Evolutionary conservation across 805 yeast genomes (phyloP).

Genomic region (Starmera dryadoides): DNA sequence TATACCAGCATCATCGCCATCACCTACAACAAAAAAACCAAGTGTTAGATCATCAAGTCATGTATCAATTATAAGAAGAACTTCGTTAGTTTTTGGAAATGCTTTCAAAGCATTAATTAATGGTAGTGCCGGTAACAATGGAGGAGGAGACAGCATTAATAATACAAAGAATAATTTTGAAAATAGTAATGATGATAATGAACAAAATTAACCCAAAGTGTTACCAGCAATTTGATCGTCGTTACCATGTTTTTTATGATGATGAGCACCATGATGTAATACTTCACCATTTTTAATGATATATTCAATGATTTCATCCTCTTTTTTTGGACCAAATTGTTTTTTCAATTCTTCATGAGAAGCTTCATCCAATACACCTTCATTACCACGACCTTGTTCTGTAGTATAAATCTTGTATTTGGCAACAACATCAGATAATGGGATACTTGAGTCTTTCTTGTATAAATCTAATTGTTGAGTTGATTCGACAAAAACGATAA

Average conservation of each 20-base stretch:
- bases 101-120: slow-evolving; percentile 13
- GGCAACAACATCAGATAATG: slow-evolving; percentile 56
- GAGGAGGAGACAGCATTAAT: neutral
- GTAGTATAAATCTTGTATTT: slow-evolving; percentile 59
- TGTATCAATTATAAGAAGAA: slow-evolving; percentile 14
- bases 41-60: neutral
- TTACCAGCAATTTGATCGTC: slow-evolving; percentile 40
- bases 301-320: slow-evolving; percentile 49
- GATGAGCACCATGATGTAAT: slow-evolving; percentile 28
- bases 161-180: neutral
- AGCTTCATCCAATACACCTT: slow-evolving; percentile 68
- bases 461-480: slow-evolving; percentile 40
- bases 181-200: neutral
- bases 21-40: neutral
- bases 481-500: slow-evolving; percentile 57
- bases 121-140: slow-evolving; percentile 1
- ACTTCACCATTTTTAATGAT: slow-evolving; percentile 57
- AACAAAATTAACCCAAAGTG: neutral
- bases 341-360: slow-evolving; percentile 54
- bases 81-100: slow-evolving; percentile 15
- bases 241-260: slow-evolving; percentile 24
- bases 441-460: slow-evolving; percentile 40
- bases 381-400: slow-evolving; percentile 55
- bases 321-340: slow-evolving; percentile 57
- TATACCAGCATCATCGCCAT: neutral